Base-by-base conservation (phyloP, 371 early-diverging fungal species). In the Rhizopus arrhizus region DNA sequence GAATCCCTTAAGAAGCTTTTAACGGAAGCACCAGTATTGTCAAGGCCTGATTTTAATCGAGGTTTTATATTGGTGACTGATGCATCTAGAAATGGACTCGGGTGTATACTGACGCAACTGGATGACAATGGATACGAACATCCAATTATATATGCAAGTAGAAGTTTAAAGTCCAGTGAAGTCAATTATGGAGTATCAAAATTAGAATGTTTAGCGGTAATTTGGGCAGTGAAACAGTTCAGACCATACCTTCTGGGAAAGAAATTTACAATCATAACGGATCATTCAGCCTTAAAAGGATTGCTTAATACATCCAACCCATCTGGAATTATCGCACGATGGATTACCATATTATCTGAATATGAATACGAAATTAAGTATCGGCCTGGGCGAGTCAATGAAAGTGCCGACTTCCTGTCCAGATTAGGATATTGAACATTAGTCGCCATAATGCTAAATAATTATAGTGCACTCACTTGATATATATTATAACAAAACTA, bases 361-460 rank as follows among this genome's bases (percentile, higher is more conserved):
- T 45, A 45, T 33, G 56, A 55, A 5, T 55, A 6, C 6, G 45
- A 55, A 55, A 29, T 55, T 5, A 13, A 45, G 32, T 55, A 45
- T 15, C 29, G 46, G 31, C 45, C 56, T n/a, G 56, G 56, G 10
- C 29, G 15, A 33, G 45, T 45, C 4, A 55, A 55, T 4, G 8
- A 53, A 34, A 53, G 36, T 36, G 38, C 53, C 4, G 38, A 53
- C 12, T 53, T 53, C 12, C 13, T 53, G 40, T 43, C 56, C 3
- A 29, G 56, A 2, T n/a, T 55, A 6, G 56, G 56, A 5, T 28
- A 43, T 15, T 55, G 15, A 43, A 22, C 22, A 22, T 1, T 1
- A 22, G 22, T 22, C 1, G 22, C 22, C 2, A 22, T 22, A 22
- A 22, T 2, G 22, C 22, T 22, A 22, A 22, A 2, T 2, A 22